Percentiles rank a stretch among this genome's conserved stretches.
Conservation (phyloP, 129 eudicot genomes). For the Calendula officinalis region DNA sequence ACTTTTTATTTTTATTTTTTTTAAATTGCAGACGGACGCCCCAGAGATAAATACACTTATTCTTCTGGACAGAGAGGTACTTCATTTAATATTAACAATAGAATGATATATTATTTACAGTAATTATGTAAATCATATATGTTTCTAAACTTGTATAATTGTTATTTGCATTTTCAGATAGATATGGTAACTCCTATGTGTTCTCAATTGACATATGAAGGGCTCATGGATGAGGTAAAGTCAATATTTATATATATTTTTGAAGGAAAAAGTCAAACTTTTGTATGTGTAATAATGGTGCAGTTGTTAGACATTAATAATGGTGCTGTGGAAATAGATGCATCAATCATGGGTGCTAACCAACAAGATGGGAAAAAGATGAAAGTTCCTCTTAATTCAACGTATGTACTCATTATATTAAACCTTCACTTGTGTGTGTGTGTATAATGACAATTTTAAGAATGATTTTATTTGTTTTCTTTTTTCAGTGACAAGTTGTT, state of each 20-base stretch:
- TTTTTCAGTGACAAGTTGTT: slow-evolving; percentile 89
- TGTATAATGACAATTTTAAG: neutral
- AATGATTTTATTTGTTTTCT: slow-evolving; percentile 12
- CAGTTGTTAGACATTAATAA: slow-evolving; percentile 76
- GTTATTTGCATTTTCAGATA: slow-evolving; percentile 65
- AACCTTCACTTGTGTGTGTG: too few relatives aligned
- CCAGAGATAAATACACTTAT: slow-evolving; percentile 95
- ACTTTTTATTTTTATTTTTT: slow-evolving; percentile 20
- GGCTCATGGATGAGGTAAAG: slow-evolving; percentile 90
- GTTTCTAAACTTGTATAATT: slow-evolving; percentile 16
- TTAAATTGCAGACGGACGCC: slow-evolving; percentile 52
- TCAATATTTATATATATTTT: neutral
- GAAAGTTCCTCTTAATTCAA: slow-evolving; percentile 95
- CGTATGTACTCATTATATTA: slow-evolving; percentile 36
- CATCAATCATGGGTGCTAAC: slow-evolving; percentile 80
- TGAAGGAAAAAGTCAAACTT: neutral
- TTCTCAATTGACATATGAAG: slow-evolving; percentile 90
- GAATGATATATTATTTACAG: neutral
- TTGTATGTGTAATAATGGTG: slow-evolving; percentile 32
- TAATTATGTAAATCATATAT: neutral
- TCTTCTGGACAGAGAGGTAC: slow-evolving; percentile 92
- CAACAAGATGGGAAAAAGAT: slow-evolving; percentile 84
- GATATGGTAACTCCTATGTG: slow-evolving; percentile 99
- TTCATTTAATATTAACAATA: neutral
- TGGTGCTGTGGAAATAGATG: slow-evolving; percentile 96